Evolutionary conservation across 1,139 yeast species (phyloP).

Genomic region (Taphrina deformans): DNA sequence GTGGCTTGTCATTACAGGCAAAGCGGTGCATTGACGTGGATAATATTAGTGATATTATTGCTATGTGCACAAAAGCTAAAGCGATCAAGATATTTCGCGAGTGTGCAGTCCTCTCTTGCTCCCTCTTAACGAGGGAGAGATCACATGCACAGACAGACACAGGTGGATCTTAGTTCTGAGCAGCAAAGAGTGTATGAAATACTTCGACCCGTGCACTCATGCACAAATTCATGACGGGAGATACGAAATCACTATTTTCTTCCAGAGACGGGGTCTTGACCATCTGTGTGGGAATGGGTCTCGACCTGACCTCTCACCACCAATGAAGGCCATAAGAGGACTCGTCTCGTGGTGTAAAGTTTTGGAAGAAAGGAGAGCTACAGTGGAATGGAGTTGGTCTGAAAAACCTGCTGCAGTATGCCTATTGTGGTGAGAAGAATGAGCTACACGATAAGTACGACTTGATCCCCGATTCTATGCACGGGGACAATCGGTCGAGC

Average conservation of each 20-base stretch:
- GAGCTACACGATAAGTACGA: background rate
- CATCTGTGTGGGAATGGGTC: background rate
- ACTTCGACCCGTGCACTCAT: slow-evolving; percentile 28
- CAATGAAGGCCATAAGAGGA: background rate
- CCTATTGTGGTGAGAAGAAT: background rate
- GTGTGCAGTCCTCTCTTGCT: too few species aligned
- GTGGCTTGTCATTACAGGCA: too few species aligned
- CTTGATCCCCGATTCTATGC: background rate
- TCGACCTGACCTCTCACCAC: background rate
- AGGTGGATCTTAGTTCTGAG: too few species aligned
- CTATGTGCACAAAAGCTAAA: too few species aligned
- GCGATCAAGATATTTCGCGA: too few species aligned
- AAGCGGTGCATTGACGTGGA: too few species aligned
- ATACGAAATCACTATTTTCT: slow-evolving; percentile 17
- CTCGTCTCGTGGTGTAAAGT: slow-evolving; percentile 9
- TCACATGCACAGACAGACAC: too few species aligned
- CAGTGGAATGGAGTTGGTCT: background rate
- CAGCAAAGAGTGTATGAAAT: slow-evolving; percentile 16
- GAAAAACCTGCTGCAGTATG: background rate
- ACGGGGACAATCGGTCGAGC: too few species aligned
- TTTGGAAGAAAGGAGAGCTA: background rate
- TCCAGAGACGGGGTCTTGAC: slow-evolving; percentile 23
- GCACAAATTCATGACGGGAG: slow-evolving; percentile 24
- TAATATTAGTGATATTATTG: too few species aligned
- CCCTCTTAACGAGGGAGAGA: too few species aligned